Conservation (phyloP, 108 stramenopile genomes). For the Pseudonitzschia delicatissima region DNA sequence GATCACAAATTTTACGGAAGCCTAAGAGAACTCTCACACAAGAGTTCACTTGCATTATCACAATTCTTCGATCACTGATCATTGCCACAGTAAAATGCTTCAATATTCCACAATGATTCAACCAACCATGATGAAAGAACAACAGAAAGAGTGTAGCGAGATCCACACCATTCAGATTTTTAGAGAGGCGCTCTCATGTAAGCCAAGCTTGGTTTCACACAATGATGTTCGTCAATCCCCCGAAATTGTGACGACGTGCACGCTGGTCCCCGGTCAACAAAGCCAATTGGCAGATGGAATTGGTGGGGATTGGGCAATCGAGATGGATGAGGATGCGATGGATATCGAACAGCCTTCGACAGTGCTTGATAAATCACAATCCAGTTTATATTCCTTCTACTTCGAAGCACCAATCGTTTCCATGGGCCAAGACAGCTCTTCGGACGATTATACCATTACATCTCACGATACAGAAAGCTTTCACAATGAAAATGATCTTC, state of each 20-base stretch:
- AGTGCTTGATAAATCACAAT: not conserved
- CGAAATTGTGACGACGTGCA: not conserved
- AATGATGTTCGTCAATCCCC: not conserved
- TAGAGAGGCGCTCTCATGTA: not conserved
- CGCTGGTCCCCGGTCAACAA: not conserved
- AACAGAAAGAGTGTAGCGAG: constrained; percentile 6
- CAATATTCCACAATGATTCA: not conserved
- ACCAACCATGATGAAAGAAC: constrained; percentile 8
- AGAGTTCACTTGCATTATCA: not conserved
- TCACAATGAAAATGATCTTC: not conserved
- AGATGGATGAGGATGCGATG: constrained; percentile 6
- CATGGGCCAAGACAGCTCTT: not conserved
- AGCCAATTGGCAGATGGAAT: constrained; percentile 1
- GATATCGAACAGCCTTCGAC: constrained; percentile 8
- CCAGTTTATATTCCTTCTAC: constrained; percentile 22
- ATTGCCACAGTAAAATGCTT: not conserved
- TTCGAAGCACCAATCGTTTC: constrained; percentile 12
- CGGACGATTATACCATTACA: constrained; percentile 5
- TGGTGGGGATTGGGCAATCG: constrained; percentile 25
- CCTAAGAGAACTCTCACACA: too few species aligned
- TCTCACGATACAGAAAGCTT: constrained; percentile 3
- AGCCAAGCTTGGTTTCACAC: not conserved
- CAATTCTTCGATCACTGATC: too few species aligned
- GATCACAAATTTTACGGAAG: too few species aligned
- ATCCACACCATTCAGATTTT: constrained; percentile 9